phyloP scores from a whole-genome alignment of 805 yeast species.

The Sugiyamaella chiloensis region DNA sequence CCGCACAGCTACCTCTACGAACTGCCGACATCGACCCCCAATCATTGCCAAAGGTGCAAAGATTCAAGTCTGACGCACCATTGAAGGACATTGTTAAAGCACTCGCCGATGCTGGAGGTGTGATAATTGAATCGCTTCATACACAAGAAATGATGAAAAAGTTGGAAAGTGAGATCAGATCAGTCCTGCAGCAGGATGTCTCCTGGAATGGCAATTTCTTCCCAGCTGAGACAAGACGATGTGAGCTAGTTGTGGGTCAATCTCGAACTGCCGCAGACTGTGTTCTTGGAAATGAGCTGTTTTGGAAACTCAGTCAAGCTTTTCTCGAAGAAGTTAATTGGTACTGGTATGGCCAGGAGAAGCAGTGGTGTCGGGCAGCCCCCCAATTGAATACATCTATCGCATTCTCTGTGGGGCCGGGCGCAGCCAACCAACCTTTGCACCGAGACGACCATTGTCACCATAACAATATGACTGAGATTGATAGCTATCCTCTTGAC shows the following conservation, averaged over 20 bases:
- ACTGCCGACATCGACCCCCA: background rate
- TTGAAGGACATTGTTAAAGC: conserved; percentile 2
- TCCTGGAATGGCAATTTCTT: conserved; percentile 10
- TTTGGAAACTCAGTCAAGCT: background rate
- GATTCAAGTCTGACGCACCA: background rate
- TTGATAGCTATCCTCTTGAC: background rate
- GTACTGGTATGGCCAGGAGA: conserved; percentile 11
- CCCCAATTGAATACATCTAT: conserved; percentile 9
- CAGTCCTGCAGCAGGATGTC: background rate
- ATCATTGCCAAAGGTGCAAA: background rate
- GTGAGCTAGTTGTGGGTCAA: background rate
- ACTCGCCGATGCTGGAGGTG: conserved; percentile 6
- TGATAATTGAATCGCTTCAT: conserved; percentile 2
- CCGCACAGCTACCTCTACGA: background rate
- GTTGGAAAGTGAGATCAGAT: conserved; percentile 9
- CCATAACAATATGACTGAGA: background rate
- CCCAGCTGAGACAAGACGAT: conserved; percentile 8
- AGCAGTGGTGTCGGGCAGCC: background rate
- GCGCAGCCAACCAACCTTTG: conserved; percentile 8
- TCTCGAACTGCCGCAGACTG: conserved; percentile 8
- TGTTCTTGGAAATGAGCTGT: background rate
- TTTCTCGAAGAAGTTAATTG: conserved; percentile 7
- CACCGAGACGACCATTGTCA: conserved; percentile 11
- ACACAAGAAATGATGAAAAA: background rate
- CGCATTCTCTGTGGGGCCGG: conserved; percentile 8